Evolutionary conservation across 495 filamentous ascomycete genomes (phyloP), one percentile per base, ranked within the genome.

Genomic region (Lentithecium fluviatile): DNA sequence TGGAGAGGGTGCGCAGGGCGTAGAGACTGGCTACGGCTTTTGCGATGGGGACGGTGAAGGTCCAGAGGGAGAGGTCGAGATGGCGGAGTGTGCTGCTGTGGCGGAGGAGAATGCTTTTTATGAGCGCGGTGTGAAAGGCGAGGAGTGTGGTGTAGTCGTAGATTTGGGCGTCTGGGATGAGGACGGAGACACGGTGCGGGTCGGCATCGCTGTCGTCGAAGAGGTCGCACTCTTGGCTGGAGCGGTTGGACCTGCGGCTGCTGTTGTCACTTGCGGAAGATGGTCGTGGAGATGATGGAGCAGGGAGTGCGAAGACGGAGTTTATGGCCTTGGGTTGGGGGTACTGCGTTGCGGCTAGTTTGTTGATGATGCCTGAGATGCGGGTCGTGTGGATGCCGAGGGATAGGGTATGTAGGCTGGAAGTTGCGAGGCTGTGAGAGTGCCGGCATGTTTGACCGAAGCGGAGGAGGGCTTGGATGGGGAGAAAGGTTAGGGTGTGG

Each of bases 21-120:
- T 38, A 15, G n/a, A 66, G 38, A 13, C 23, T n/a, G 3, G 56
- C 17, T 11, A 71, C 42, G 2, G 66, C 66, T n/a, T 58, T 60
- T 20, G 66, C 66, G 21, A 67, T 54, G 1, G 49, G 51, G 6
- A 20, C 20, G 2, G 48, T 60, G 19, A 71, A 40, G 6, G 52
- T 65, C 69, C 69, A 71, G 17, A 71, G 45, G 7, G 45, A 47
- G 12, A 71, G 32, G 19, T 69, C 55, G 8, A 71, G 48, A 23
- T 63, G 52, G 6, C 63, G 40, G 6, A 71, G 51, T 5, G 54
- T 53, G 48, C 19, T 23, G 19, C 52, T 49, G 36, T 71, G 64
- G 10, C 69, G 58, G 19, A 85, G 6, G 6, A 71, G 26, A 21
- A 71, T 43, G 47, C 47, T 58, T 2, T 32, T 40, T 7, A 49